Base-by-base conservation (phyloP, 2,329 filamentous ascomycete genomes). In the Neoarthrinium moseri region DNA sequence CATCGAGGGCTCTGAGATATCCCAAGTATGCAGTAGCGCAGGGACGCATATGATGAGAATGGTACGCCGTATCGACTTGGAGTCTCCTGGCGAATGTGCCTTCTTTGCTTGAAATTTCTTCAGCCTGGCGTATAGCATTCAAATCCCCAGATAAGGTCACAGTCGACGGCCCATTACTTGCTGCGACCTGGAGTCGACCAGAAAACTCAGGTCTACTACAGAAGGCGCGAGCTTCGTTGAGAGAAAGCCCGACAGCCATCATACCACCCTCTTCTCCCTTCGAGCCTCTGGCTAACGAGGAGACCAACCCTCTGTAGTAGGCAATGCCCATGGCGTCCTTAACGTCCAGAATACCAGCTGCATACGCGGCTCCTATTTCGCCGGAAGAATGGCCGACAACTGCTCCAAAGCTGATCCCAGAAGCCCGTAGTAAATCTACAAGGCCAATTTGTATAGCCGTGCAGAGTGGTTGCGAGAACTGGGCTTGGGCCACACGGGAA, bases 341-440 rank as follows among this genome's bases (percentile, higher is more conserved):
- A 4, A 57, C 55, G 4, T 56, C 56, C 0, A 73, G 40, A 3
- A 60, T 55, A 2, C 67, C 69, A 2, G 65, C 56, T 2, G 68
- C 60, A 46, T 69, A 73, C 0, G 71, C 71, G 17, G 70, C 70
- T 2, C 51, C 67, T 36, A 73, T 72, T 47, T 75, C 72, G 8
- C 72, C 72, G 13, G 62, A 67, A 0, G 69, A 72, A 48, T 75
- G 71, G 3, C 71, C 69, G 4, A 62, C 57, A 1, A 72, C 67
- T 8, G 59, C 64, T 0, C 47, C 20, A 2, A 70, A 65, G n/a
- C 35, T 47, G 23, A 74, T 61, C 1, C 59, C 60, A 61, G 67
- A 70, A 2, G 49, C 47, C 5, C 41, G 38, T 2, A 74, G 47
- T 3, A 73, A 47, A 6, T 67, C 59, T 3, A 68, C 57, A 2